These are phyloP conservation scores for Salvia sclarea DNA, from an alignment of 305 asterid genomes.

Conservation along the genomic window DNA sequence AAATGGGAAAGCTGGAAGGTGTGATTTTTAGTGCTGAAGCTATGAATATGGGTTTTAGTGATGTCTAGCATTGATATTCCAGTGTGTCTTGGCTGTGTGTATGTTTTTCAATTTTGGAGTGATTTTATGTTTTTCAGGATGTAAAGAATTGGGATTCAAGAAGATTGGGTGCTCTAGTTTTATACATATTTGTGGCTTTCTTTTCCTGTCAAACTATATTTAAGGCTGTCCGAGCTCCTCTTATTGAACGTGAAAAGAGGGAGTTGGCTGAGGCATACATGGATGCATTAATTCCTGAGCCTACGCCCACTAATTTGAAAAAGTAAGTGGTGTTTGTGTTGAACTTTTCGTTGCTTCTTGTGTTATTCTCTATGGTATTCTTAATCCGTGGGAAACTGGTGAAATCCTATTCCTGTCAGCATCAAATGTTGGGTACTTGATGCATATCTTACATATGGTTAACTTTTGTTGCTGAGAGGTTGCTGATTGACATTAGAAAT, in stretches of 20 bases:
- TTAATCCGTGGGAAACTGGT: slow-evolving; percentile 28
- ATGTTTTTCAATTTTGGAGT: slow-evolving; percentile 13
- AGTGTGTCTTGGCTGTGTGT: slow-evolving; percentile 7
- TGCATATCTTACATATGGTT: slow-evolving; percentile 17
- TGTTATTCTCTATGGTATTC: slow-evolving; percentile 4
- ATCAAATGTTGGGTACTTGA: slow-evolving; percentile 2
- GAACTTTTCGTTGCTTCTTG: slow-evolving; percentile 10
- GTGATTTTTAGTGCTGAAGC: slow-evolving; percentile 7
- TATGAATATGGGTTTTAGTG: not conserved
- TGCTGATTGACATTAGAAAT: slow-evolving; percentile 7
- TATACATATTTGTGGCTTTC: slow-evolving; percentile 54
- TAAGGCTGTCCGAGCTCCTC: slow-evolving; percentile 73
- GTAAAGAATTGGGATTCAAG: slow-evolving; percentile 77
- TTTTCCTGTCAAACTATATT: slow-evolving; percentile 64
- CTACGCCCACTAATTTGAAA: slow-evolving; percentile 77
- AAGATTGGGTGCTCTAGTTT: slow-evolving; percentile 66
- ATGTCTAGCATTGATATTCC: not conserved
- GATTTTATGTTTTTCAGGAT: slow-evolving; percentile 55
- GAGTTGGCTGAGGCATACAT: slow-evolving; percentile 87
- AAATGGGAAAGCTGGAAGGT: slow-evolving; percentile 94
- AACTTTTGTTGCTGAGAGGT: slow-evolving; percentile 12
- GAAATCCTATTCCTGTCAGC: slow-evolving; percentile 2
- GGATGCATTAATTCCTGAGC: slow-evolving; percentile 97
- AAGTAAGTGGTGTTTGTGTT: slow-evolving; percentile 50
- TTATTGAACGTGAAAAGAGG: slow-evolving; percentile 65